Conservation (phyloP, 1,284 basidiomycete species). For the Melanopsichium pennsylvanicum region DNA sequence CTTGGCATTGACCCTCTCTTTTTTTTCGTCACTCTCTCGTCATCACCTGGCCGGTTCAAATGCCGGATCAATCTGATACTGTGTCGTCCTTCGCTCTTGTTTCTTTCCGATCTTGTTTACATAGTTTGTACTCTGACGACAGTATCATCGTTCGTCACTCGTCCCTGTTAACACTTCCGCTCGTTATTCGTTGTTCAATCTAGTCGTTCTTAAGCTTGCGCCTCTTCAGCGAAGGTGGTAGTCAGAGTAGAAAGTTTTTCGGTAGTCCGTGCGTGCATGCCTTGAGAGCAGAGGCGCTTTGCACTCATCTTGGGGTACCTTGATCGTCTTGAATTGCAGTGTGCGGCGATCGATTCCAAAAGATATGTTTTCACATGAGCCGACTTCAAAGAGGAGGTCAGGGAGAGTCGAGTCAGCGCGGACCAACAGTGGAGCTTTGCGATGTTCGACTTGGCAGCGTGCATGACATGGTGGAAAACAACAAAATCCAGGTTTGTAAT, state of each 20-base stretch:
- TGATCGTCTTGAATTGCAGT: no score
- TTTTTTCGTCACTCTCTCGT: background rate
- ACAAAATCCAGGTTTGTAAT: conserved; percentile 12
- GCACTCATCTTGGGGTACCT: no score
- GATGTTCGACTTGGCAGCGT: conserved; percentile 7
- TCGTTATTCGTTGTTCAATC: no score
- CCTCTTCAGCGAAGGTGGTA: no score
- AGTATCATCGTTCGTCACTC: background rate
- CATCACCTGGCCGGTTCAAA: conserved; percentile 3
- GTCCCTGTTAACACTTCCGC: background rate
- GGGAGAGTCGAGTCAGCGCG: conserved; percentile 17
- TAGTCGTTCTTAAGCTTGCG: no score
- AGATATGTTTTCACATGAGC: no score
- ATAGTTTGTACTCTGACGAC: conserved; percentile 22
- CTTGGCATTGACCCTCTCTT: conserved; percentile 9
- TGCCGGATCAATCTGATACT: conserved; percentile 1
- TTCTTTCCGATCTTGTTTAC: conserved; percentile 4
- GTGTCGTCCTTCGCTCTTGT: background rate
- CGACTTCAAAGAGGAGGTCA: no score
- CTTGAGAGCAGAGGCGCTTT: no score
- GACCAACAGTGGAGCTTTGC: conserved; percentile 3
- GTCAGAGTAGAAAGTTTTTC: no score
- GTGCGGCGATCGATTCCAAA: no score
- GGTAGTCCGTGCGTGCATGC: no score
- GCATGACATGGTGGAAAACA: conserved; percentile 1